A percentile compares a stretch with the other conserved stretches of the same genome.
Conservation (phyloP, 306 rosid species). For the Echinosophora koreensis region DNA sequence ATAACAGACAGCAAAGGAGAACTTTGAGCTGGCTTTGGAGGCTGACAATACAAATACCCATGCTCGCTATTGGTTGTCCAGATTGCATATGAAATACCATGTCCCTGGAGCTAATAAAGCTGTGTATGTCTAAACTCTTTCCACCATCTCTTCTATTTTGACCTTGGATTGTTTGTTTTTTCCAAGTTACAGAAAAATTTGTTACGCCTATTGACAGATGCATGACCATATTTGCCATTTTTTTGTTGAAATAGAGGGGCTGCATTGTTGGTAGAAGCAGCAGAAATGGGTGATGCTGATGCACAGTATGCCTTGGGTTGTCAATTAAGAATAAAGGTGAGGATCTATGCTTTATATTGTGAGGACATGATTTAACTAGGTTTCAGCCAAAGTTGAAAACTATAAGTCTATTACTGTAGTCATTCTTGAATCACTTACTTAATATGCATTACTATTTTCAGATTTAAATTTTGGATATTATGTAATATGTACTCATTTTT, state of each 20-base stretch:
- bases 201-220: background rate
- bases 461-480: conserved; percentile 23
- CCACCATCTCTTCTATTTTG: background rate
- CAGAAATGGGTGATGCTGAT: conserved; percentile 89
- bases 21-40: conserved; percentile 93
- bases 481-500: background rate
- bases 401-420: background rate
- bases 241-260: conserved; percentile 69
- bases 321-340: conserved; percentile 83
- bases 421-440: conserved; percentile 7
- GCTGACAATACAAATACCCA: conserved; percentile 83
- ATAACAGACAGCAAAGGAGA: conserved; percentile 83
- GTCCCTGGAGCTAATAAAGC: conserved; percentile 86
- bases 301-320: conserved; percentile 93
- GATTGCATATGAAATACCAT: conserved; percentile 90
- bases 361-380: conserved; percentile 27
- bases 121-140: conserved; percentile 57
- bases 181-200: background rate
- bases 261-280: conserved; percentile 91
- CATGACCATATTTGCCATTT: conserved; percentile 23
- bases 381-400: conserved; percentile 14
- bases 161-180: background rate
- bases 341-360: conserved; percentile 34
- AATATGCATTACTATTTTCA: background rate
- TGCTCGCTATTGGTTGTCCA: conserved; percentile 89